Percentiles rank a stretch among this genome's conserved stretches.
phyloP scores from a whole-genome alignment of 2,329 filamentous ascomycete genomes.

The Westerdykella aurantiaca region DNA sequence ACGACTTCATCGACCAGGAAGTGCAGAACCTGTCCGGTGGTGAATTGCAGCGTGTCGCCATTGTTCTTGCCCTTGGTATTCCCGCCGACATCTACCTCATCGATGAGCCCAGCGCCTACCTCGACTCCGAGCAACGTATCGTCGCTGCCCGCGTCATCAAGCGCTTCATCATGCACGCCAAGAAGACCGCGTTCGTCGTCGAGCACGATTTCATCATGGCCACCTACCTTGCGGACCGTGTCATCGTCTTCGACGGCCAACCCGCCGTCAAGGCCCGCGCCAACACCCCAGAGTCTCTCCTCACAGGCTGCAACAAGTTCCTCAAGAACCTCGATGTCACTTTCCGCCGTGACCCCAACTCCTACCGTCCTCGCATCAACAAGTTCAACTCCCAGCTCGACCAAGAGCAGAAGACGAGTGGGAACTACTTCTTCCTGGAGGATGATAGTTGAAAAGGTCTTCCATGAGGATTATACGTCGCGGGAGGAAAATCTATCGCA shows the following conservation, averaged over 20 bases:
- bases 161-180: slow-evolving; percentile 99
- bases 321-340: slow-evolving; percentile 95
- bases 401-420: slow-evolving; percentile 89
- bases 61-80: slow-evolving; percentile 90
- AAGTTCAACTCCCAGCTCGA: slow-evolving; percentile 93
- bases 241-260: slow-evolving; percentile 96
- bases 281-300: slow-evolving; percentile 82
- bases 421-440: slow-evolving; percentile 98
- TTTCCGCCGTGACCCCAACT: slow-evolving; percentile 95
- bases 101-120: slow-evolving; percentile 79
- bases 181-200: slow-evolving; percentile 98
- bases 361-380: slow-evolving; percentile 97
- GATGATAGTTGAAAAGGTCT: slow-evolving; percentile 68
- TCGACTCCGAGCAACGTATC: slow-evolving; percentile 98
- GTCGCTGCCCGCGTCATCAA: slow-evolving; percentile 97
- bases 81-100: slow-evolving; percentile 98
- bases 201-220: slow-evolving; percentile 99
- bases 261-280: slow-evolving; percentile 84
- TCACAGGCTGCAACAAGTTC: slow-evolving; percentile 95
- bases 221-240: slow-evolving; percentile 76
- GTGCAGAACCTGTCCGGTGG: slow-evolving; percentile 98
- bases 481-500: slow-evolving; percentile 29
- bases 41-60: slow-evolving; percentile 98
- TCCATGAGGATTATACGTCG: slow-evolving; percentile 43
- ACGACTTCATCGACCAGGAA: slow-evolving; percentile 99